Base-by-base conservation (phyloP, 345 rosid genomes). In the Euphorbia lathyris region DNA sequence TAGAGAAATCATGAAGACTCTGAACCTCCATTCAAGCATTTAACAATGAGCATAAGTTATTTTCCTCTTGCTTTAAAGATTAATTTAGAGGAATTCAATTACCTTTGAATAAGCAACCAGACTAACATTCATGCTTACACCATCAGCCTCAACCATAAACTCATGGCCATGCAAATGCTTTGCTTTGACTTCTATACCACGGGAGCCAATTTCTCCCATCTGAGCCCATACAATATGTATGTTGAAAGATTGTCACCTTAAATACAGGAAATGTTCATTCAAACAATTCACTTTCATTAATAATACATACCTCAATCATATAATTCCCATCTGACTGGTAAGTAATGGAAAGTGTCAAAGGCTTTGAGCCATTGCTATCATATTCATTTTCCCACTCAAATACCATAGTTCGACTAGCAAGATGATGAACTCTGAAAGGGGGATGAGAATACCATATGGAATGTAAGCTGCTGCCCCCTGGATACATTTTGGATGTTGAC, bases 351-450 rank as follows among this genome's bases (percentile, higher is more conserved):
- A 87, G 69, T 65, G 77, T 75, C 66, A 91, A 47, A 66, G 23
- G 73, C 57, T 82, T 84, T 34, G 85, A 83, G 73, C 79, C 72
- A 72, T 59, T 71, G 70, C 75, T 72, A 63, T 83, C 85, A 80
- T 70, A 72, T 66, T 88, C 95, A 58, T 80, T 74, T 56, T 89
- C 82, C 97, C 96, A 94, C 78, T 91, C 88, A 62, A 94, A 79
- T 73, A 83, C 93, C 83, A 90, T 73, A 6, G 77, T 76, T 36
- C 76, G 79, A 76, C 74, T 82, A 52, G 86, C 88, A 40, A 56
- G 76, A 76, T 94, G 93, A 81, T 90, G 91, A 67, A 90, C 86
- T 70, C 93, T 81, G 74, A 94, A 94, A 51, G 97, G 98, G 70
- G 93, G 91, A 78, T 76, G 77, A 51, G 90, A 56, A 78, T 86